Conservation (phyloP, 106 monocot genomes). For the Dendrobium chrysotoxum region DNA sequence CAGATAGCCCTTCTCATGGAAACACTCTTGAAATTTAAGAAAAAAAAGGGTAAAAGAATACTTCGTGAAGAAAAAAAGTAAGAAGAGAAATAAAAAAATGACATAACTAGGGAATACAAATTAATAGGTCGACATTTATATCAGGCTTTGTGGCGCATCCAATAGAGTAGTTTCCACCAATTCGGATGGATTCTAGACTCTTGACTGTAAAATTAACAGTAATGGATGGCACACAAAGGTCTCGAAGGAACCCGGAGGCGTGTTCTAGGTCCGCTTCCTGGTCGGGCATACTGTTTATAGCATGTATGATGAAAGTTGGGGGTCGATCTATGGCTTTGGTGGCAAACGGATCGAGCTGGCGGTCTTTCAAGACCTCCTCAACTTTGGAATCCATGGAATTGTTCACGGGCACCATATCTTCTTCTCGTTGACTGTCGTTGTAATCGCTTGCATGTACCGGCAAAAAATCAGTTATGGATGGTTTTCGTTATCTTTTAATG, state of each 20-base stretch:
- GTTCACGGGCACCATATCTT: neutral
- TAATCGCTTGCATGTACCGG: too few species aligned
- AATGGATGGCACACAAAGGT: constrained; percentile 34
- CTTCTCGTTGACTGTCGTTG: neutral
- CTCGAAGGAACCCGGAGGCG: constrained; percentile 46
- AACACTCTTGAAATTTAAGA: constrained; percentile 30
- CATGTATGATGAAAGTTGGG: constrained; percentile 41
- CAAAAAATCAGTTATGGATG: too few species aligned
- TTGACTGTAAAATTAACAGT: constrained; percentile 57
- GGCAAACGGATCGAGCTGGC: constrained; percentile 28
- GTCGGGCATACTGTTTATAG: constrained; percentile 45
- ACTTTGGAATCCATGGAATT: constrained; percentile 52
- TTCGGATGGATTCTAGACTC: constrained; percentile 38
- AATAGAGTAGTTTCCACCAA: constrained; percentile 67
- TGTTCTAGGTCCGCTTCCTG: constrained; percentile 26
- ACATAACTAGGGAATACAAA: constrained; percentile 78
- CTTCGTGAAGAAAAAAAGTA: neutral
- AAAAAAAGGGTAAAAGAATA: neutral
- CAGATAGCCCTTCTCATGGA: constrained; percentile 68
- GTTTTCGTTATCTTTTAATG: too few species aligned
- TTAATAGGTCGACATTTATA: constrained; percentile 58
- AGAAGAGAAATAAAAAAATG: neutral
- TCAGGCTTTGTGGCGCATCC: constrained; percentile 65
- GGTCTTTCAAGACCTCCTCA: constrained; percentile 53
- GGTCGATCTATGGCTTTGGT: constrained; percentile 28